Conservation (phyloP, 768 basidiomycete species). For the Tylopilus felleus region DNA sequence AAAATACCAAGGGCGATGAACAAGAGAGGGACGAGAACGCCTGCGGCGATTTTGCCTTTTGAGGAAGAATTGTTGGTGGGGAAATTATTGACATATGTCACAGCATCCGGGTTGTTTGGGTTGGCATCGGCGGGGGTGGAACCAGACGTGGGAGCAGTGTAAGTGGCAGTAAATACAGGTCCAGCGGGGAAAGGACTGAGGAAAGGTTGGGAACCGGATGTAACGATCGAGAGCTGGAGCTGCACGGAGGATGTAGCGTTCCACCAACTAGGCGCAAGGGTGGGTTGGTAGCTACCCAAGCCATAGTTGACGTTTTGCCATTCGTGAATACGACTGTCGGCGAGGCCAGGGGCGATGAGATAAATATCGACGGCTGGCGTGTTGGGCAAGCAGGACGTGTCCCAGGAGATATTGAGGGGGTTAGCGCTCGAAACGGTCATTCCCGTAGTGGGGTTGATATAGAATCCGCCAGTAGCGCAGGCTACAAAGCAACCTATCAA, state of each 20-base stretch:
- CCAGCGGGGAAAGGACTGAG: conserved; percentile 55
- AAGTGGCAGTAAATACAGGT: conserved; percentile 67
- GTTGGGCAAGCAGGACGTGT: conserved; percentile 50
- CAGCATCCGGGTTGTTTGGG: conserved; percentile 29
- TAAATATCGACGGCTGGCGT: conserved; percentile 61
- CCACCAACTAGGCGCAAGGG: conserved; percentile 69
- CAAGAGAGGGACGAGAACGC: conserved; percentile 59
- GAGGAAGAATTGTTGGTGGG: conserved; percentile 36
- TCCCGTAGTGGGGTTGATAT: conserved; percentile 50
- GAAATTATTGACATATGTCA: conserved; percentile 41
- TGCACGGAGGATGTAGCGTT: conserved; percentile 45
- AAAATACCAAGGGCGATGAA: conserved; percentile 43
- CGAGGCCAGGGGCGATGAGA: conserved; percentile 50
- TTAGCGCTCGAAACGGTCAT: conserved; percentile 43
- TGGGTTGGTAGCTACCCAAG: conserved; percentile 46
- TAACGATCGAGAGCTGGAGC: conserved; percentile 61
- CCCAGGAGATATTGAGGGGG: conserved; percentile 62
- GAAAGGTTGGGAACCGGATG: conserved; percentile 48
- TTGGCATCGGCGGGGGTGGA: conserved; percentile 41
- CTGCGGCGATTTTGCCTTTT: conserved; percentile 64
- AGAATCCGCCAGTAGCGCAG: conserved; percentile 60
- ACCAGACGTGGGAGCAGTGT: conserved; percentile 42
- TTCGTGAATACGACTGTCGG: conserved; percentile 46
- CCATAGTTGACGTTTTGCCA: conserved; percentile 53
- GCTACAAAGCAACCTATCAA: conserved; percentile 27